Conservation (phyloP, 2,329 filamentous ascomycete species). For the Ophiostoma australiae region DNA sequence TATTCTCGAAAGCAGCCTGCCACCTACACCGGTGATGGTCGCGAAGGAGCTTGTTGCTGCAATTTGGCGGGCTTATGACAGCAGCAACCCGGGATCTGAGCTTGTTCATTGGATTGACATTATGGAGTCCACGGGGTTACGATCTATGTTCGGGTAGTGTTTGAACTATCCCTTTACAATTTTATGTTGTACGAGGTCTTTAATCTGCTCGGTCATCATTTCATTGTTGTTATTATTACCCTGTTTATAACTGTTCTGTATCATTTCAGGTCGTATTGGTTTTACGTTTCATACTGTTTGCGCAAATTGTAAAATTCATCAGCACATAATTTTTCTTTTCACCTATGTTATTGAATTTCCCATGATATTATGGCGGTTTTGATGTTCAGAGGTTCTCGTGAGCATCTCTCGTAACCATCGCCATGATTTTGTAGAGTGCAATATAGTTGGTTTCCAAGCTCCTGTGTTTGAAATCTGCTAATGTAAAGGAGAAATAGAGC, state of each 20-base stretch:
- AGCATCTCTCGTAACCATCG: too few relatives aligned
- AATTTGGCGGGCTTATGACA: constrained; percentile 11
- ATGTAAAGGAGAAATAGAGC: too few relatives aligned
- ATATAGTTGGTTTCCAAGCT: too few relatives aligned
- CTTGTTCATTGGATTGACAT: constrained; percentile 8
- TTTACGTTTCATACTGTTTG: neutral
- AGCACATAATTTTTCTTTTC: neutral
- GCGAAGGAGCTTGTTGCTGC: constrained; percentile 1
- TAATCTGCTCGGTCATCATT: neutral
- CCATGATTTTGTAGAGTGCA: too few relatives aligned
- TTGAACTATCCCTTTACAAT: neutral
- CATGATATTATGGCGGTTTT: too few relatives aligned
- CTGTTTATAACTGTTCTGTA: too few relatives aligned
- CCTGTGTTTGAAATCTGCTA: too few relatives aligned
- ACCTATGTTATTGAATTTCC: too few relatives aligned
- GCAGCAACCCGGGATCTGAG: neutral
- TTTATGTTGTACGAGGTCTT: neutral
- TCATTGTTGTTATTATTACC: neutral
- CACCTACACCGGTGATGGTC: constrained; percentile 9
- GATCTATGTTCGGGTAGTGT: constrained; percentile 9
- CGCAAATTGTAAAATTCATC: neutral
- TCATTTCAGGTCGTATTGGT: neutral
- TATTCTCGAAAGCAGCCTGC: constrained; percentile 9
- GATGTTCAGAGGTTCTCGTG: too few relatives aligned
- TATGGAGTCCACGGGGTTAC: constrained; percentile 6